Base-by-base conservation (phyloP, 306 rosid species). In the Gleditsia sinensis region DNA sequence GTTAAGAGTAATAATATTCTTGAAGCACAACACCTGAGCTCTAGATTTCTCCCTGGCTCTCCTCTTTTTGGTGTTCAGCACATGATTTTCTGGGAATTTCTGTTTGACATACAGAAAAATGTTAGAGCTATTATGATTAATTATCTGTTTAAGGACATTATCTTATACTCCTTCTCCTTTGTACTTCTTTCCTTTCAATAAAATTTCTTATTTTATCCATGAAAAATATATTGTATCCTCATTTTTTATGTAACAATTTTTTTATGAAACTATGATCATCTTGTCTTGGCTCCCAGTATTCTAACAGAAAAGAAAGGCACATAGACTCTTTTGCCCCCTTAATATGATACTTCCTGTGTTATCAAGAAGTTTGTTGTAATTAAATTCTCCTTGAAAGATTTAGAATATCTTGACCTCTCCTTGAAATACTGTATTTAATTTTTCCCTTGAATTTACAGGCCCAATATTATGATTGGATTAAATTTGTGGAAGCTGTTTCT, bases 381-480 rank as follows among this genome's bases (percentile, higher is more conserved):
- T 63, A 5, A 40, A 23, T 40, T 64, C 36, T 64, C 0, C 7
- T 16, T 6, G 56, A 28, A 66, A 9, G 25, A 48, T 46, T 0
- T 17, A 4, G 27, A 3, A 7, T 23, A 50, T 21, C 34, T 43
- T 24, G 49, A 42, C 16, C 17, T 39, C 45, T 66, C 11, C 70
- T 17, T 79, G 67, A 42, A 66, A 76, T 71, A 11, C 33, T 50
- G 1, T 30, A 43, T 40, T 74, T 40, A 24, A 33, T 61, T 70
- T 75, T 67, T 69, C 30, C 42, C 43, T 32, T 67, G 50, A 64
- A 56, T 63, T 80, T 62, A 21, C 71, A 94, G 99, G 85, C 90
- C 43, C 99, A 94, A 77, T 94, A 92, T 80, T 75, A 86, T 78
- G 99, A 94, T 83, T 87, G 97, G 99, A 88, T 94, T 67, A 94